A percentile compares a stretch with the other conserved stretches of the same genome.
These are phyloP conservation scores for Alloteropsis angusta DNA, from an alignment of 202 grass and related monocot species.

Conservation along the genomic window DNA sequence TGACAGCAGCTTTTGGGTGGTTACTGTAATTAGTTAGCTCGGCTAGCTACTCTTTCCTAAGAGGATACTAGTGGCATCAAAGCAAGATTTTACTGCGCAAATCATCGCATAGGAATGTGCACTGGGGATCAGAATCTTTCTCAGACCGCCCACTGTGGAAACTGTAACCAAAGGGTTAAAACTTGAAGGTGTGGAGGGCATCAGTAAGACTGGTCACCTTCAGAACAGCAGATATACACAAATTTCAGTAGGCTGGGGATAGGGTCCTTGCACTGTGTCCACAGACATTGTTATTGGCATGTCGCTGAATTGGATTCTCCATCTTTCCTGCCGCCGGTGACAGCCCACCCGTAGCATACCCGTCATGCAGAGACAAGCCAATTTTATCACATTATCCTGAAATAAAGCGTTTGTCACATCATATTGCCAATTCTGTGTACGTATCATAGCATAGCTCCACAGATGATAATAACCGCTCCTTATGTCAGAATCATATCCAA, in stretches of 20 bases:
- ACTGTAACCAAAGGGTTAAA: background rate
- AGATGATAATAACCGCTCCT: conserved; percentile 2
- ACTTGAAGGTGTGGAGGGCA: background rate
- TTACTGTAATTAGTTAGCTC: conserved; percentile 22
- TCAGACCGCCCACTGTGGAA: background rate
- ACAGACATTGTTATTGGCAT: conserved; percentile 7
- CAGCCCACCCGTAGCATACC: background rate
- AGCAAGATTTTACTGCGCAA: conserved; percentile 30
- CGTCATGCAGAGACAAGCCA: background rate
- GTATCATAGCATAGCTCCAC: background rate
- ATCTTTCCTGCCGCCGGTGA: conserved; percentile 15
- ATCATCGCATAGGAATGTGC: conserved; percentile 16
- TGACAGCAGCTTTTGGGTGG: conserved; percentile 26
- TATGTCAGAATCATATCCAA: background rate
- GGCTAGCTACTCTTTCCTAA: conserved; percentile 15
- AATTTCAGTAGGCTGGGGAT: background rate
- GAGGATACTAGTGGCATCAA: conserved; percentile 17
- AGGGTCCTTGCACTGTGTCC: background rate
- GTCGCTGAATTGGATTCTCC: background rate
- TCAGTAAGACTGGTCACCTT: background rate
- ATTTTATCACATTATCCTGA: conserved; percentile 1
- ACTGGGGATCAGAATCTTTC: conserved; percentile 15
- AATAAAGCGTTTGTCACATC: conserved; percentile 18
- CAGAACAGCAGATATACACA: background rate
- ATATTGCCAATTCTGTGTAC: background rate